phyloP scores from a whole-genome alignment of 495 filamentous ascomycete genomes.

The Hypoxylon lenormandii region DNA sequence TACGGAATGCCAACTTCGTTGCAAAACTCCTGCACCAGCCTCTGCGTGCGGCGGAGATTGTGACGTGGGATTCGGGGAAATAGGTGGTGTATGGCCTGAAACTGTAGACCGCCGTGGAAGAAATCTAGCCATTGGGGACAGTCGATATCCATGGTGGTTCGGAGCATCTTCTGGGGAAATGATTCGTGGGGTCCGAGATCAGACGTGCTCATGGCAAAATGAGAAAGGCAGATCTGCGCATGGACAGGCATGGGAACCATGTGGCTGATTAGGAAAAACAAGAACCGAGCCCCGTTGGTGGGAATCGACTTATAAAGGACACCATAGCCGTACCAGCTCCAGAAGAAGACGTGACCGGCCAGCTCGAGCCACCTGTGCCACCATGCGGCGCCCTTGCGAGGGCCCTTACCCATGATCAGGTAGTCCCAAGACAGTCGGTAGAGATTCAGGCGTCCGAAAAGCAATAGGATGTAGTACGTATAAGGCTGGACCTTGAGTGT shows the following conservation, averaged over 20 bases:
- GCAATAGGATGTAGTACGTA: constrained; percentile 86
- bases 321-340: constrained; percentile 92
- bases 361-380: constrained; percentile 92
- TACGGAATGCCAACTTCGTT: constrained; percentile 92
- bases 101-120: constrained; percentile 94
- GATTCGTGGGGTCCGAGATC: constrained; percentile 88
- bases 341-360: constrained; percentile 85
- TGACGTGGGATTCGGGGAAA: constrained; percentile 95
- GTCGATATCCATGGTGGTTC: constrained; percentile 98
- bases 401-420: constrained; percentile 79
- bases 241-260: constrained; percentile 88
- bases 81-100: constrained; percentile 95
- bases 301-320: constrained; percentile 82
- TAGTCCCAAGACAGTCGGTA: constrained; percentile 86
- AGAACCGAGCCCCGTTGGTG: constrained; percentile 73
- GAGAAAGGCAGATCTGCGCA: constrained; percentile 93
- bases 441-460: constrained; percentile 91
- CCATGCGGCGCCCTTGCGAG: constrained; percentile 82
- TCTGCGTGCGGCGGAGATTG: constrained; percentile 86
- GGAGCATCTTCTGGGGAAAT: constrained; percentile 95
- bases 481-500: constrained; percentile 81
- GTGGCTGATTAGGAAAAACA: constrained; percentile 87
- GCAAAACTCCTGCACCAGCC: constrained; percentile 88
- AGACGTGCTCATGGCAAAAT: constrained; percentile 96
- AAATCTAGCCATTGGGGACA: constrained; percentile 96